A percentile compares a stretch with the other conserved stretches of the same genome.
phyloP scores from a whole-genome alignment of 1,284 basidiomycete genomes.

The Sporisorium graminicola region DNA sequence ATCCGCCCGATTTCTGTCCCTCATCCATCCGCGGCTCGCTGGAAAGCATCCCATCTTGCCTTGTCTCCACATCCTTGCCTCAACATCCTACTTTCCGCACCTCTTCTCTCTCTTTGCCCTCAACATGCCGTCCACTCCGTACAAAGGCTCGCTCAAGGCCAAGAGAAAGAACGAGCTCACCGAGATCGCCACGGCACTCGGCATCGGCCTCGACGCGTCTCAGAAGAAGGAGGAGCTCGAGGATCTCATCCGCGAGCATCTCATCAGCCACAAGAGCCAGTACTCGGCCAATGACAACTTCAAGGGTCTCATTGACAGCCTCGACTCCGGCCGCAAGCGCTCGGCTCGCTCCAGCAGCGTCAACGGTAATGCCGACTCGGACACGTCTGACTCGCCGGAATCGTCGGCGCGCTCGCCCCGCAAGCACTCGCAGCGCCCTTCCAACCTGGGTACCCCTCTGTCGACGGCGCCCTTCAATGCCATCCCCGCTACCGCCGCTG shows the following conservation, averaged over 20 bases:
- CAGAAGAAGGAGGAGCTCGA: conserved; percentile 59
- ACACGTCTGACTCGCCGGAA: conserved; percentile 57
- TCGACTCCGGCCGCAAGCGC: conserved; percentile 46
- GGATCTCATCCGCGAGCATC: conserved; percentile 51
- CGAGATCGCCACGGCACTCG: conserved; percentile 58
- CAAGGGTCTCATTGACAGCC: conserved; percentile 55
- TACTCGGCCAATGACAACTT: conserved; percentile 45
- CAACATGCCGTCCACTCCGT: conserved; percentile 48
- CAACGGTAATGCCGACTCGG: conserved; percentile 54
- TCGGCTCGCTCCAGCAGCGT: conserved; percentile 52
- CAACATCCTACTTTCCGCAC: conserved; percentile 8
- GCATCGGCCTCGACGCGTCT: conserved; percentile 44
- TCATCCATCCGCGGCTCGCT: conserved; percentile 21
- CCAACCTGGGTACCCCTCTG: conserved; percentile 37
- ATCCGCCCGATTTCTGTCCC: conserved; percentile 12
- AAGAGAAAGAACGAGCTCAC: conserved; percentile 60
- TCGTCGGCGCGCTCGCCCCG: conserved; percentile 52
- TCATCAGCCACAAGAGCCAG: conserved; percentile 47
- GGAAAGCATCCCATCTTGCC: conserved; percentile 3
- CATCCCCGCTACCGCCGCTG: conserved; percentile 31
- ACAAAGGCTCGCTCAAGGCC: conserved; percentile 57
- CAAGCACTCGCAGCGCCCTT: conserved; percentile 56
- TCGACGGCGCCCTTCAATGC: conserved; percentile 36
- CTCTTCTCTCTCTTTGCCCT: background rate
- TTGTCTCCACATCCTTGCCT: conserved; percentile 20